Percentiles rank a stretch among this genome's conserved stretches.
phyloP scores from a whole-genome alignment of 176 grass and related monocot species.

The Oryza longistaminata region DNA sequence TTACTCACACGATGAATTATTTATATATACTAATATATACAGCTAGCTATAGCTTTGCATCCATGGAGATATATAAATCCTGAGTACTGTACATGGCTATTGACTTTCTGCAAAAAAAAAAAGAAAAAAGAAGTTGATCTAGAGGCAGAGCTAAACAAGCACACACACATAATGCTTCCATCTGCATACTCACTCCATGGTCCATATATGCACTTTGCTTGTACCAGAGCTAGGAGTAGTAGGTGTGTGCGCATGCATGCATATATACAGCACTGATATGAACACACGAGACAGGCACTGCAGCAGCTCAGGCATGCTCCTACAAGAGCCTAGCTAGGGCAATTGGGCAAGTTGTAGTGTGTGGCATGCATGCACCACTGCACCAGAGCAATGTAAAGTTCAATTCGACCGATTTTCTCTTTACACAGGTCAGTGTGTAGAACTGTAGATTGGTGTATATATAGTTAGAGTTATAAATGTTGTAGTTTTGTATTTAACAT shows the following conservation, averaged over 20 bases:
- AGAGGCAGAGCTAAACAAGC: not conserved
- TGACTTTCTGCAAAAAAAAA: constrained; percentile 2
- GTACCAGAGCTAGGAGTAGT: not conserved
- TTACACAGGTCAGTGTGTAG: not conserved
- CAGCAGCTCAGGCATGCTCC: not conserved
- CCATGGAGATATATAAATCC: too few species aligned
- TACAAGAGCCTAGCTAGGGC: not conserved
- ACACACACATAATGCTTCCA: too few species aligned
- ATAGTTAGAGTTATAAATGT: too few species aligned
- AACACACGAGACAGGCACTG: not conserved
- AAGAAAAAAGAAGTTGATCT: not conserved
- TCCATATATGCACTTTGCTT: constrained; percentile 10
- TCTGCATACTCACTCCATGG: not conserved
- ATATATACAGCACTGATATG: not conserved
- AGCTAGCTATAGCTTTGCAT: not conserved
- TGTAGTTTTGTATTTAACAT: too few species aligned
- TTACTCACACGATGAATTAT: too few species aligned
- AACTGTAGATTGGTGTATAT: not conserved
- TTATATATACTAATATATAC: too few species aligned
- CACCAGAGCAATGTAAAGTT: not conserved
- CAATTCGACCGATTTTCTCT: constrained; percentile 1
- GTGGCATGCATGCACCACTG: not conserved
- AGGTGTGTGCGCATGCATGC: not conserved
- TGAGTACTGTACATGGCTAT: not conserved
- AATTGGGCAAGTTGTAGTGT: not conserved